These are phyloP conservation scores for Pisolithus thermaeus DNA, from an alignment of 1,284 basidiomycete genomes.

Conservation along the genomic window DNA sequence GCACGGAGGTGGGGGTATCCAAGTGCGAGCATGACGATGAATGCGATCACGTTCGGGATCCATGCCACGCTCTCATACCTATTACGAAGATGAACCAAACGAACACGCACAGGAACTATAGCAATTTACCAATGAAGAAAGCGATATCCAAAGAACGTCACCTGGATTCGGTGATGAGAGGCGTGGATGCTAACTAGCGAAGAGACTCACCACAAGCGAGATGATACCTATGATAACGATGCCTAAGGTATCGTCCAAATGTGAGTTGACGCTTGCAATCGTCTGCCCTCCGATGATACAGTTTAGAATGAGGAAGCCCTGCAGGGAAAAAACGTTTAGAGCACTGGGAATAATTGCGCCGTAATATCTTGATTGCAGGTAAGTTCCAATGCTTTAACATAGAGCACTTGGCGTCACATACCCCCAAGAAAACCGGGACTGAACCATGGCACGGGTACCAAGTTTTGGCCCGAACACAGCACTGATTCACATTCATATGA, in stretches of 20 bases:
- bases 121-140: constrained; percentile 49
- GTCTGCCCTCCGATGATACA: constrained; percentile 74
- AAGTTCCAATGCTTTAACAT: background rate
- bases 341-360: constrained; percentile 56
- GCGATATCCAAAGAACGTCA: constrained; percentile 57
- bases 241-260: constrained; percentile 51
- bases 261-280: constrained; percentile 52
- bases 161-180: constrained; percentile 23
- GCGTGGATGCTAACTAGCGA: background rate
- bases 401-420: constrained; percentile 12
- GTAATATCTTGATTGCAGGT: constrained; percentile 42
- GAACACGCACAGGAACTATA: background rate
- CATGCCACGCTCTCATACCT: constrained; percentile 56
- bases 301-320: constrained; percentile 70
- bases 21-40: constrained; percentile 59
- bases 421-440: constrained; percentile 53
- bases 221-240: constrained; percentile 75
- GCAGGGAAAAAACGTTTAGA: constrained; percentile 58
- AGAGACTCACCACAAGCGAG: constrained; percentile 48
- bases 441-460: constrained; percentile 60
- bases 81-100: background rate
- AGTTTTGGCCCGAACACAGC: constrained; percentile 57
- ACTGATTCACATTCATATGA: constrained; percentile 23
- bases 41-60: constrained; percentile 62
- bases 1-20: constrained; percentile 33